A percentile compares a stretch with the other conserved stretches of the same genome.
These are phyloP conservation scores for Raphanus hybrid DNA, from an alignment of 441 rosid genomes.

Conservation along the genomic window DNA sequence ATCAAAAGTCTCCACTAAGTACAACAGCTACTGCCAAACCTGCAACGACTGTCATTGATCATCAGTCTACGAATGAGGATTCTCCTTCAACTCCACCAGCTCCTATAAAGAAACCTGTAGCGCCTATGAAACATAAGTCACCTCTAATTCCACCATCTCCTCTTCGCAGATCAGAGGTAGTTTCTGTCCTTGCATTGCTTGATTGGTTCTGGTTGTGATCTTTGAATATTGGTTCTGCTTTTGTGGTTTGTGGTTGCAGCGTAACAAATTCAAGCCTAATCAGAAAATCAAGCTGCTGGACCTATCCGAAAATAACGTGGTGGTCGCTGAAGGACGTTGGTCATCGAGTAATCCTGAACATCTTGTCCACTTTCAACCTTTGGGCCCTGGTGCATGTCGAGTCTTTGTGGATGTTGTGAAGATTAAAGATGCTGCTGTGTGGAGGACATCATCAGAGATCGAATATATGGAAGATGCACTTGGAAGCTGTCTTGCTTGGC, in stretches of 20 bases:
- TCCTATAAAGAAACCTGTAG: not conserved
- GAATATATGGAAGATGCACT: slow-evolving; percentile 8
- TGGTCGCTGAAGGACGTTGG: not conserved
- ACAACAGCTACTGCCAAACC: not conserved
- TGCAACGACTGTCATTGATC: not conserved
- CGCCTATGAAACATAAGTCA: not conserved
- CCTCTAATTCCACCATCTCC: not conserved
- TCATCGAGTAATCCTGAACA: not conserved
- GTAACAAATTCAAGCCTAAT: not conserved
- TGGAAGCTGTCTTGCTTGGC: slow-evolving; percentile 1
- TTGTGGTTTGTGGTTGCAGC: not conserved
- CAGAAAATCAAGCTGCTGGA: not conserved
- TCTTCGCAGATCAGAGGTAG: not conserved
- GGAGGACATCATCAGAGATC: not conserved
- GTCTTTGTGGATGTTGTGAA: slow-evolving; percentile 6
- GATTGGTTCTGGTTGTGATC: not conserved
- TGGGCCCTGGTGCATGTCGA: not conserved
- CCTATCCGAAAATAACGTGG: not conserved
- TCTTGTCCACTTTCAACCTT: slow-evolving; percentile 4
- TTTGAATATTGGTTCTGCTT: not conserved
- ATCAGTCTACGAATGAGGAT: not conserved
- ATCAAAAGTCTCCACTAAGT: not conserved
- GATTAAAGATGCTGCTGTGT: not conserved
- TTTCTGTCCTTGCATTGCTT: not conserved
- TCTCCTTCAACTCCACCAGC: not conserved